Conservation (phyloP, 371 early-diverging fungal species). For the Quaeritorhiza haematococci region DNA sequence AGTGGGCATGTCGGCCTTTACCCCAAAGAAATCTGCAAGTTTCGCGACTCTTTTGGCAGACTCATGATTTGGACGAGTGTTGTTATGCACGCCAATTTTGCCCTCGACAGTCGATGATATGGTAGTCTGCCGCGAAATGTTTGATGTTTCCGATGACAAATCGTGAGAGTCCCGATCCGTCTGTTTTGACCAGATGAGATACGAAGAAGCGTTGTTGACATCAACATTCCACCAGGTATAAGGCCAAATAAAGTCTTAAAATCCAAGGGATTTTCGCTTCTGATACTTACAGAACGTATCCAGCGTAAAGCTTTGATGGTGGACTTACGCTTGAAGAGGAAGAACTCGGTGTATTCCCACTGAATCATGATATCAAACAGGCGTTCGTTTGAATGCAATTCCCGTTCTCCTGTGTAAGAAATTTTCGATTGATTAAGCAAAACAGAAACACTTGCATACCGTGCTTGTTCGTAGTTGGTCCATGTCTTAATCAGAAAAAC, state of each 20-base stretch:
- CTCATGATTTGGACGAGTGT: background rate
- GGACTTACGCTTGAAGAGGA: conserved; percentile 25
- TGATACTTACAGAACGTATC: conserved; percentile 2
- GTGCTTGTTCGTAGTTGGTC: no score
- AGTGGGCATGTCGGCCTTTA: background rate
- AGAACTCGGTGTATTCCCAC: conserved; percentile 26
- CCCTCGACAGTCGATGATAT: background rate
- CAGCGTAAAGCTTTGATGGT: conserved; percentile 17
- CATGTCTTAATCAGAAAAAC: no score
- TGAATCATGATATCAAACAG: conserved; percentile 25
- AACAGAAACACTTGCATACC: no score
- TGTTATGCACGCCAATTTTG: background rate
- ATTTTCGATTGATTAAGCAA: conserved; percentile 1
- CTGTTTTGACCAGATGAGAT: no score
- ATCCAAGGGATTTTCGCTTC: background rate
- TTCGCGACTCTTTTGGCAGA: conserved; percentile 14
- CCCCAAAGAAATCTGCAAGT: conserved; percentile 30
- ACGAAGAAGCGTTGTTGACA: background rate
- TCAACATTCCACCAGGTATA: conserved; percentile 3
- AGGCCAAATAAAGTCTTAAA: background rate
- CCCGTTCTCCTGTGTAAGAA: conserved; percentile 13
- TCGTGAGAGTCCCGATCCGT: no score
- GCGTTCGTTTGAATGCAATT: conserved; percentile 11
- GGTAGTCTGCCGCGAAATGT: background rate
- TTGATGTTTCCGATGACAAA: no score